A percentile compares a stretch with the other conserved stretches of the same genome.
phyloP scores from a whole-genome alignment of 148 eudicot species.

The Selenicereus undatus region DNA sequence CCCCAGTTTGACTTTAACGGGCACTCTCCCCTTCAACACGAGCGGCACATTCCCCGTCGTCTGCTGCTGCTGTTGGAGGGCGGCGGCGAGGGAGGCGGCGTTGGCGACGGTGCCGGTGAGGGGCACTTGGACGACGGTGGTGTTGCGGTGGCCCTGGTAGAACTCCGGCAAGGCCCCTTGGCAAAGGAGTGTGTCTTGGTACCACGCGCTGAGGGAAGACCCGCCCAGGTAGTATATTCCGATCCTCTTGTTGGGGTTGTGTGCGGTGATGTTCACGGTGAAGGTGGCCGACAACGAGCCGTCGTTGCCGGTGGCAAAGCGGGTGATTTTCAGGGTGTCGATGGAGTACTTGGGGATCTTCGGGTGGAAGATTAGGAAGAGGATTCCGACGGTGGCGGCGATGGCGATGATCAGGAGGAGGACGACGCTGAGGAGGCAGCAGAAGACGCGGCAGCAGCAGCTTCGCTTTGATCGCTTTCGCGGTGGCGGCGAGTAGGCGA shows the following conservation, averaged over 20 bases:
- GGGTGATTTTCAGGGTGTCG: slow-evolving; percentile 44
- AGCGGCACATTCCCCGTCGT: slow-evolving; percentile 59
- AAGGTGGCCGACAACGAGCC: slow-evolving; percentile 52
- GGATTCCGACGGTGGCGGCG: slow-evolving; percentile 42
- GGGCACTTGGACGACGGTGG: slow-evolving; percentile 48
- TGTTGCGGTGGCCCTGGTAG: slow-evolving; percentile 82
- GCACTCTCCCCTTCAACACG: slow-evolving; percentile 51
- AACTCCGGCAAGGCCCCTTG: slow-evolving; percentile 65
- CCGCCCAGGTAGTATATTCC: slow-evolving; percentile 69
- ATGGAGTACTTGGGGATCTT: slow-evolving; percentile 66
- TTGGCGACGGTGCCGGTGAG: slow-evolving; percentile 51
- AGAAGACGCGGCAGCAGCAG: slow-evolving; percentile 26
- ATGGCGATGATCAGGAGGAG: slow-evolving; percentile 35
- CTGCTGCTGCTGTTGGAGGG: slow-evolving; percentile 35
- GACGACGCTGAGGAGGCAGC: slow-evolving; percentile 28
- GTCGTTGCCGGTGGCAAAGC: slow-evolving; percentile 35
- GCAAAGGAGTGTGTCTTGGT: slow-evolving; percentile 48
- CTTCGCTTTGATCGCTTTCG: neutral
- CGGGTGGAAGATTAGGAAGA: slow-evolving; percentile 61
- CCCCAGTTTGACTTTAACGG: slow-evolving; percentile 71
- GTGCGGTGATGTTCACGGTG: slow-evolving; percentile 57
- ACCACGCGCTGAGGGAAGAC: slow-evolving; percentile 49
- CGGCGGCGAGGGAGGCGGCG: slow-evolving; percentile 37
- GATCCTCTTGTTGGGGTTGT: slow-evolving; percentile 65
- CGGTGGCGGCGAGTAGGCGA: slow-evolving; percentile 16